Evolutionary conservation across 768 basidiomycete species (phyloP), one percentile per base, ranked within the genome.

Genomic region (Cytidiella melzeri): DNA sequence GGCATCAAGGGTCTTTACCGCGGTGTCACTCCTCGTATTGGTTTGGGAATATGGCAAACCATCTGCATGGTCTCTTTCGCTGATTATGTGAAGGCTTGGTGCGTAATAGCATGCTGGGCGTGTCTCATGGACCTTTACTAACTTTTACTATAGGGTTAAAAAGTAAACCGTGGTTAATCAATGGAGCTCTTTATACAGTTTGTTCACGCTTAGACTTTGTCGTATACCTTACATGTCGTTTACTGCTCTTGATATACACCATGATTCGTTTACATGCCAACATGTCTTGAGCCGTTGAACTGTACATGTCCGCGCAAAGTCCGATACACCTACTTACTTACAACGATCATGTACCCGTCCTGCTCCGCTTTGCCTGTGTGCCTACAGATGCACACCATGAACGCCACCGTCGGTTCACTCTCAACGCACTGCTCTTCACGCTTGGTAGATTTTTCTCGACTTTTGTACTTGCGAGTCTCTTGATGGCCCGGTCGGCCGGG

Each of bases 21-120:
- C 43, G 96, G 96, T 59, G 95, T 99, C 19, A 91, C 93, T 0
- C 96, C 96, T 51, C 90, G 96, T 51, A 91, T 99, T 61, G 96
- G 82, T 54, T 81, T 99, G 52, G 93, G 95, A 52, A 79, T 95
- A 64, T 96, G 92, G 92, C 92, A 96, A 70, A 96, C 92, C 5
- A 76, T 97, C 57, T 99, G 96, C 76, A 99, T 99, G 95, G 95
- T 98, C 57, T 93, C 91, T 19, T 86, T 97, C 55, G 93, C 94
- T 18, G 94, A 97, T 70, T 93, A 93, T 63, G 93, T 97, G 55
- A 95, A 93, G 67, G 75, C 71, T 49, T 92, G 90, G 87, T 86
- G 54, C 28, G 70, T 64, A 9, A 21, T 7, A 15, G 4, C 4
- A 10, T 30, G 28, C 2, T 34, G 38, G 21, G 41, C 37, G 36